Evolutionary conservation across 2,329 filamentous ascomycete species (phyloP), one percentile per base, ranked within the genome.

Genomic region (Leptosphaerulina australis): DNA sequence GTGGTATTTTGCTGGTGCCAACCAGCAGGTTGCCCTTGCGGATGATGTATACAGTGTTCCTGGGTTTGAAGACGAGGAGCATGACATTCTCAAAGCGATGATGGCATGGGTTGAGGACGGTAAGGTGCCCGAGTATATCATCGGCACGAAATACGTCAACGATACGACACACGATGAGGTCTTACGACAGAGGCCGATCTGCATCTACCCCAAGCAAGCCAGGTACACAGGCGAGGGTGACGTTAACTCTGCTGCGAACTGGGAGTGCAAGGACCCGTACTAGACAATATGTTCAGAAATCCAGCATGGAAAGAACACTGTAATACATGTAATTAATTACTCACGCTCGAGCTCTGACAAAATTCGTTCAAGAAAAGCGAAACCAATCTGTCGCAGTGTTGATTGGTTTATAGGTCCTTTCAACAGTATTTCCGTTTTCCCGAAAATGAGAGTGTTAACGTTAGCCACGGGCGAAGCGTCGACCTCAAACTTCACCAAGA

Each of bases 71-170:
- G 69, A 77, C 20, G 66, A 71, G 0, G 58, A 75, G n/a, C 64
- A 74, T 12, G 81, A 81, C 25, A 72, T 77, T 0, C 56, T 81
- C 24, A 63, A 76, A 8, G 74, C 77, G 0, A 68, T 81, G 22
- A 75, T 79, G 29, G 65, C 65, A 4, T 79, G 77, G 77, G 76
- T 79, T 3, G 77, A 71, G 44, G 46, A 70, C 11, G 68, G 63
- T 3, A 48, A 58, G 3, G 74, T 72, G 0, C 78, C 79, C 0
- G 73, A 76, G 2, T 60, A 67, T 21, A 55, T 72, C n/a, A 55
- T 66, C 15, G 69, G 52, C 4, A 68, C 66, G 0, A 70, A 67
- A 52, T 69, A 62, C 36, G 56, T 53, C 5, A 55, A 70, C 20
- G 68, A 70, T 9, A 59, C 44, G 10, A 51, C 35, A 8, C 57